Evolutionary conservation across 1,139 yeast species (phyloP).

Genomic region (Yamadazyma songkhlaensis): DNA sequence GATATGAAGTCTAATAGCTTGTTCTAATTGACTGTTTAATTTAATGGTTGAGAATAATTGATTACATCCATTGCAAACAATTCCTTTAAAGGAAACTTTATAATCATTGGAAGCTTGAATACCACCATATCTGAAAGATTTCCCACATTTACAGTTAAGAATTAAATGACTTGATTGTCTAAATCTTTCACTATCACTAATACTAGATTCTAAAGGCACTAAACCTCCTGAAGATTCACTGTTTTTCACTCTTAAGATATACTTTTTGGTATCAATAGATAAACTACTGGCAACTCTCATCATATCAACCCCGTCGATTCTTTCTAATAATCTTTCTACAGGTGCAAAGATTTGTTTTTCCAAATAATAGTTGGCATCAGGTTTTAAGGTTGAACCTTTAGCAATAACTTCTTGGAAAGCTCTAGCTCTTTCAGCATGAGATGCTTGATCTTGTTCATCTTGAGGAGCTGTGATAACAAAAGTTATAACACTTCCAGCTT

Average conservation of each 20-base stretch:
- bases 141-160: slow-evolving; percentile 64
- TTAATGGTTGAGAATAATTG: slow-evolving; percentile 48
- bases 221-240: slow-evolving; percentile 40
- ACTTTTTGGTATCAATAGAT: slow-evolving; percentile 73
- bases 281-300: slow-evolving; percentile 72
- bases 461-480: slow-evolving; percentile 63
- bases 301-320: slow-evolving; percentile 84
- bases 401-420: slow-evolving; percentile 69
- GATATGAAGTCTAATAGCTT: slow-evolving; percentile 64
- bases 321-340: slow-evolving; percentile 79
- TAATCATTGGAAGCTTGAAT: slow-evolving; percentile 61
- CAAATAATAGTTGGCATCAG: slow-evolving; percentile 77
- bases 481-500: slow-evolving; percentile 88
- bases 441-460: slow-evolving; percentile 33
- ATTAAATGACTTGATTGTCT: slow-evolving; percentile 55
- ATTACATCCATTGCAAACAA: slow-evolving; percentile 64
- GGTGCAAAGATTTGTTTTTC: slow-evolving; percentile 92
- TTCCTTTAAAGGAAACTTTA: slow-evolving; percentile 62
- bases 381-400: slow-evolving; percentile 49
- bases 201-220: slow-evolving; percentile 77
- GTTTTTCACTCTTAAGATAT: slow-evolving; percentile 46
- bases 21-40: slow-evolving; percentile 71
- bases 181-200: slow-evolving; percentile 82
- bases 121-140: slow-evolving; percentile 69
- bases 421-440: slow-evolving; percentile 74